Evolutionary conservation across 2,329 filamentous ascomycete species (phyloP).

Genomic region (Fusarium abutilonis): DNA sequence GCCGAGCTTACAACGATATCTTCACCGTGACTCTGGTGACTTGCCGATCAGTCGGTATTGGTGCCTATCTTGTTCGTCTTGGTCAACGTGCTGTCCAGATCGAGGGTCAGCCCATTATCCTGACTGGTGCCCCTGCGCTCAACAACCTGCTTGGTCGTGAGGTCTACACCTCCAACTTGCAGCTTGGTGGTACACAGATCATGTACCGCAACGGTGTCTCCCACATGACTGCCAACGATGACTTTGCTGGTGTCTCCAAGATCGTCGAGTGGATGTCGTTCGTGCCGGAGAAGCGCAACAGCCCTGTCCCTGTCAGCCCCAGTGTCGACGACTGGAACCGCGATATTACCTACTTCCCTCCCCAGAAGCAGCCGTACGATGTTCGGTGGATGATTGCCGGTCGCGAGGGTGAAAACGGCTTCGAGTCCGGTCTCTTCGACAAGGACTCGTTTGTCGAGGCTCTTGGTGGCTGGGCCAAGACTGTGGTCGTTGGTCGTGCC

Average conservation of each 20-base stretch:
- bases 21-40: constrained; percentile 98
- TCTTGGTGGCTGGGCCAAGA: constrained; percentile 95
- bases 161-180: constrained; percentile 98
- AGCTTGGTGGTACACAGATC: constrained; percentile 99
- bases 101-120: constrained; percentile 97
- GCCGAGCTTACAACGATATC: constrained; percentile 96
- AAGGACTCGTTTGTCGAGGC: constrained; percentile 96
- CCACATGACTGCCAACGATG: constrained; percentile 96
- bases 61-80: constrained; percentile 97
- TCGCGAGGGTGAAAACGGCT: constrained; percentile 78
- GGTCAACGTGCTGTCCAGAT: constrained; percentile 99
- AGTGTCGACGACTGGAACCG: constrained; percentile 91
- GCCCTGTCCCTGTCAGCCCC: constrained; percentile 90
- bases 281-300: constrained; percentile 93
- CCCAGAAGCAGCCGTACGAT: constrained; percentile 87
- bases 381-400: constrained; percentile 93
- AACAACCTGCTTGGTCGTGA: constrained; percentile 98
- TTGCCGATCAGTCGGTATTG: constrained; percentile 98
- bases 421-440: constrained; percentile 92
- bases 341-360: constrained; percentile 84
- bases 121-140: constrained; percentile 95
- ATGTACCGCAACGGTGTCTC: constrained; percentile 99
- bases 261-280: constrained; percentile 99
- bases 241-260: constrained; percentile 97
- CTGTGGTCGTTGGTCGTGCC: constrained; percentile 95